Conservation (phyloP, 2,329 filamentous ascomycete genomes). For the Cytospora leucostoma region DNA sequence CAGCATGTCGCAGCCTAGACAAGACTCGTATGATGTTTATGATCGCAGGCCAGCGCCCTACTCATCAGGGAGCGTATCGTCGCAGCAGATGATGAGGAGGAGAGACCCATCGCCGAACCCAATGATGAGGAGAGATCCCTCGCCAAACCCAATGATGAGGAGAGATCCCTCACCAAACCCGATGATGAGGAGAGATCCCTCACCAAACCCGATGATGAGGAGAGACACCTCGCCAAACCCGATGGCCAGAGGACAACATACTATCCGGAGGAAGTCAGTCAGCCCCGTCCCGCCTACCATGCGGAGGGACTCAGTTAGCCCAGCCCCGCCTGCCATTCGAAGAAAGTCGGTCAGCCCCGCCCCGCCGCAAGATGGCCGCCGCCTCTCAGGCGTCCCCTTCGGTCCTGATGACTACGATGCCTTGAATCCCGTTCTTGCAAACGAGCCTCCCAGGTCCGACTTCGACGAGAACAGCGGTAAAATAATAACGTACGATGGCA, state of each 20-base stretch:
- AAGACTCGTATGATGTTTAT: constrained; percentile 35
- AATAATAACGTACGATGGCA: constrained; percentile 74
- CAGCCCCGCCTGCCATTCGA: neutral
- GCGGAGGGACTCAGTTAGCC: constrained; percentile 54
- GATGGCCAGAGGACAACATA: constrained; percentile 49
- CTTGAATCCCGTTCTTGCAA: constrained; percentile 61
- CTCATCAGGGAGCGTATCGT: constrained; percentile 36
- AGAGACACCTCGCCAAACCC: constrained; percentile 35
- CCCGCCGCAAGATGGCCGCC: constrained; percentile 53
- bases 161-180: constrained; percentile 36
- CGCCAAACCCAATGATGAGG: constrained; percentile 39
- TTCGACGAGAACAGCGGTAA: constrained; percentile 62
- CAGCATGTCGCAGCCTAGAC: constrained; percentile 37
- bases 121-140: constrained; percentile 41
- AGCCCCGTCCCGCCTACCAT: constrained; percentile 58
- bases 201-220: constrained; percentile 38
- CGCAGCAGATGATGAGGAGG: constrained; percentile 43
- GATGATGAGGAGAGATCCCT: constrained; percentile 42
- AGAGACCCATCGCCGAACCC: constrained; percentile 35
- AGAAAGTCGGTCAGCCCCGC: constrained; percentile 66
- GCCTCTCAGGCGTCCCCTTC: constrained; percentile 66
- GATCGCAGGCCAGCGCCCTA: constrained; percentile 47
- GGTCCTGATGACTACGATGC: constrained; percentile 75
- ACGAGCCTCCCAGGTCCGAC: constrained; percentile 39
- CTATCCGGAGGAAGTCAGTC: constrained; percentile 60